These are phyloP conservation scores for Fusarium sacchari DNA, from an alignment of 2,329 filamentous ascomycete species.

Conservation along the genomic window DNA sequence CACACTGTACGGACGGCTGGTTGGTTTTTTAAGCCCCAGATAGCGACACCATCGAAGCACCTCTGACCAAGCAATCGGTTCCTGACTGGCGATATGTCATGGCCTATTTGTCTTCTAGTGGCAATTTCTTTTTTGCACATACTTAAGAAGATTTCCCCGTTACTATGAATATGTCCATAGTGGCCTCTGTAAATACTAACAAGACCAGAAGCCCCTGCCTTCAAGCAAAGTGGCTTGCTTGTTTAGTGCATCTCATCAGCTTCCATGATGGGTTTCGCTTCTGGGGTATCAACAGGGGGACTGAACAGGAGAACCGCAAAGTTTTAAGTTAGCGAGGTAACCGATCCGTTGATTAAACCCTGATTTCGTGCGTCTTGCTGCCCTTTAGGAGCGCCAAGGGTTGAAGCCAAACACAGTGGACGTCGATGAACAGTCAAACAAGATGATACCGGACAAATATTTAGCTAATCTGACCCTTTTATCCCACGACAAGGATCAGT, in stretches of 20 bases:
- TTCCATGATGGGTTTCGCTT: constrained; percentile 10
- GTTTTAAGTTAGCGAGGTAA: neutral
- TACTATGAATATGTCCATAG: neutral
- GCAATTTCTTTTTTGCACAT: neutral
- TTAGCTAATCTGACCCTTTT: neutral
- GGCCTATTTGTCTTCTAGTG: neutral
- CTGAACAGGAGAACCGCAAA: neutral
- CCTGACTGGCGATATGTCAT: constrained; percentile 26
- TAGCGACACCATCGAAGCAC: neutral
- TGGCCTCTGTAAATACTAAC: neutral
- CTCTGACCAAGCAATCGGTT: constrained; percentile 19
- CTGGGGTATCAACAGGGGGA: constrained; percentile 11
- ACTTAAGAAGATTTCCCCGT: neutral
- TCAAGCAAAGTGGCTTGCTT: neutral
- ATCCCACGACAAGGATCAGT: neutral
- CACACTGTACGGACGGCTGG: constrained; percentile 16
- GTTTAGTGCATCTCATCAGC: neutral
- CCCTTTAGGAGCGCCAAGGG: neutral
- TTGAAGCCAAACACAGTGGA: neutral
- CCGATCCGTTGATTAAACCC: neutral
- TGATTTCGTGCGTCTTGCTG: neutral
- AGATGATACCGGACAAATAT: neutral
- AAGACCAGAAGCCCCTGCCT: neutral
- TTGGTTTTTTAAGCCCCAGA: neutral
- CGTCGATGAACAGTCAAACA: neutral